These are phyloP conservation scores for Arthrobotrys pseudoclavata DNA, from an alignment of 2,329 filamentous ascomycete genomes.

Conservation along the genomic window DNA sequence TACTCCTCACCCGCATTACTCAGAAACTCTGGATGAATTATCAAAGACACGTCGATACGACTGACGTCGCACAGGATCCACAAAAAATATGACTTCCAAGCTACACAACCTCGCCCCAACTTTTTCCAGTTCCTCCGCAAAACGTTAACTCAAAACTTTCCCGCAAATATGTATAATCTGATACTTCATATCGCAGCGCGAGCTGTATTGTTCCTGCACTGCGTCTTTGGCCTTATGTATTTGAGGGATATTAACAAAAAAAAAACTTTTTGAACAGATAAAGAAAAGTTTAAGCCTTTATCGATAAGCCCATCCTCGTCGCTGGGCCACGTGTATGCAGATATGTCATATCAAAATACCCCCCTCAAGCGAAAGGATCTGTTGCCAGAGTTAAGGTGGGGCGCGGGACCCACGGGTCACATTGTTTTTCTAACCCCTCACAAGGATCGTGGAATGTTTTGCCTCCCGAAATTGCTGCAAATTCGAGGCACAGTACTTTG, in stretches of 20 bases:
- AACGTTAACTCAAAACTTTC: background rate
- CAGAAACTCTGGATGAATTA: slow-evolving; percentile 11
- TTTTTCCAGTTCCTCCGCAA: slow-evolving; percentile 1
- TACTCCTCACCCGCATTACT: background rate
- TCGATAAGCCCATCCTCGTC: slow-evolving; percentile 15
- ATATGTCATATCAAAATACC: slow-evolving; percentile 1
- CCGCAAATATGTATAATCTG: background rate
- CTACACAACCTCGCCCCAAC: slow-evolving; percentile 8
- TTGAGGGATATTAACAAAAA: slow-evolving; percentile 25
- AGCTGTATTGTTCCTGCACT: slow-evolving; percentile 12
- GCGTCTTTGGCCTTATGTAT: slow-evolving; percentile 19
- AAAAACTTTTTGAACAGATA: background rate
- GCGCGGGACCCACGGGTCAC: slow-evolving; percentile 5
- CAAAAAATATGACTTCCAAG: background rate
- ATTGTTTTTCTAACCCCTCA: slow-evolving; percentile 2
- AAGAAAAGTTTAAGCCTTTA: slow-evolving; percentile 15
- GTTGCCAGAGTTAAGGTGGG: slow-evolving; percentile 8
- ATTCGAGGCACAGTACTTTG: background rate
- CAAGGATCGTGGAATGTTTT: background rate
- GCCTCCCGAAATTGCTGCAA: slow-evolving; percentile 5
- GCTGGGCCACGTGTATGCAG: slow-evolving; percentile 10
- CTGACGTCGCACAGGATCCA: slow-evolving; percentile 19
- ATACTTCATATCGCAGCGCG: background rate
- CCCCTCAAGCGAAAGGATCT: slow-evolving; percentile 7
- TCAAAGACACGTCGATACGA: slow-evolving; percentile 42